Percentiles rank a stretch among this genome's conserved stretches.
These are phyloP conservation scores for Calocera viscosa DNA, from an alignment of 768 basidiomycete genomes.

Conservation along the genomic window DNA sequence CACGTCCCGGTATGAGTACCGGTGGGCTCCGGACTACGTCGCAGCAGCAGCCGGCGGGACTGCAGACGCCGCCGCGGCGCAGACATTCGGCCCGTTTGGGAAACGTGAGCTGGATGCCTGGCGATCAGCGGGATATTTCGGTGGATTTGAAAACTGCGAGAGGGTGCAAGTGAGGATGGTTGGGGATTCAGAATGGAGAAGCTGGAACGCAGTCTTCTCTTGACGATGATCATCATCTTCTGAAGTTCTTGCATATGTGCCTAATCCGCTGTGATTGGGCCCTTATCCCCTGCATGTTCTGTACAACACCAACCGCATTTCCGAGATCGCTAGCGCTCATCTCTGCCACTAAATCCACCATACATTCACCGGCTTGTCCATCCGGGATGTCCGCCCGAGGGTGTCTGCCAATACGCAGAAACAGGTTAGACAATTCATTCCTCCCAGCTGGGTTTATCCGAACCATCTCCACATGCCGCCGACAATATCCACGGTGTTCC, in stretches of 20 bases:
- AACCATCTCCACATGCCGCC: no score
- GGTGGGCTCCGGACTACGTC: constrained; percentile 42
- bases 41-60: constrained; percentile 28
- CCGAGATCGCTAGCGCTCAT: not conserved
- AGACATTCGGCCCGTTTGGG: constrained; percentile 67
- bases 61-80: constrained; percentile 35
- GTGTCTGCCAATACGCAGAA: no score
- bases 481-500: no score
- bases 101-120: constrained; percentile 71
- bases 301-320: not conserved
- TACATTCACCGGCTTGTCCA: no score
- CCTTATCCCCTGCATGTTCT: not conserved
- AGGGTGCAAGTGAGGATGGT: constrained; percentile 59
- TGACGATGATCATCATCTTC: not conserved
- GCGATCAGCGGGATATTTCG: constrained; percentile 74
- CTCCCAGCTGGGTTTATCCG: no score
- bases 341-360: no score
- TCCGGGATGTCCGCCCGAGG: no score
- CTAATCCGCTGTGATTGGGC: not conserved
- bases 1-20: constrained; percentile 49
- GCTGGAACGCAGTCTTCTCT: constrained; percentile 11
- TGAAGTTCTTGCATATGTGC: not conserved
- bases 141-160: constrained; percentile 43
- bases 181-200: constrained; percentile 25
- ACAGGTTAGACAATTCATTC: no score